A percentile compares a stretch with the other conserved stretches of the same genome.
These are phyloP conservation scores for Millerozyma acaciae DNA, from an alignment of 805 yeast genomes.

Conservation along the genomic window DNA sequence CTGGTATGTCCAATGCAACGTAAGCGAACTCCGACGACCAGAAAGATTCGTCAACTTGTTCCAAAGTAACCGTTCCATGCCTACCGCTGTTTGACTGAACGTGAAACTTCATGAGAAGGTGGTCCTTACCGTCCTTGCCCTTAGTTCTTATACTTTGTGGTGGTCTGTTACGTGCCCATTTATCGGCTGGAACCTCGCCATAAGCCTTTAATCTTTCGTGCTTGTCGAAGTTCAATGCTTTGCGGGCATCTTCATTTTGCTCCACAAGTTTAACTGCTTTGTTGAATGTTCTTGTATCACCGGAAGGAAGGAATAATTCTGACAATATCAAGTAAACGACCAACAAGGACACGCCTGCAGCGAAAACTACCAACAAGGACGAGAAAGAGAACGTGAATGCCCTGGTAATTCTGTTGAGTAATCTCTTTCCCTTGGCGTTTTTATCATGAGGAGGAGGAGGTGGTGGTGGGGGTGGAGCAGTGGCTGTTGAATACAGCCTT, in stretches of 20 bases:
- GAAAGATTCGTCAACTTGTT: slow-evolving; percentile 67
- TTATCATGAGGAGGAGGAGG: slow-evolving; percentile 33
- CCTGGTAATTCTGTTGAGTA: slow-evolving; percentile 47
- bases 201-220: slow-evolving; percentile 73
- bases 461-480: slow-evolving; percentile 37
- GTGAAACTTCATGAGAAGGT: slow-evolving; percentile 78
- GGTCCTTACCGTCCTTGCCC: slow-evolving; percentile 77
- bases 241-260: slow-evolving; percentile 56
- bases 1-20: slow-evolving; percentile 73
- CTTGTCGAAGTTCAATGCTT: slow-evolving; percentile 49
- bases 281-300: slow-evolving; percentile 88
- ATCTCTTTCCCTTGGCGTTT: slow-evolving; percentile 36
- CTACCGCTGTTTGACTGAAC: slow-evolving; percentile 65
- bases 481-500: slow-evolving; percentile 15
- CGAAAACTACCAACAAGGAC: slow-evolving; percentile 61
- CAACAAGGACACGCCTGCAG: slow-evolving; percentile 62
- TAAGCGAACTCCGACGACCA: slow-evolving; percentile 67
- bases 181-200: slow-evolving; percentile 68
- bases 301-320: slow-evolving; percentile 83
- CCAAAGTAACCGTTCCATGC: slow-evolving; percentile 72
- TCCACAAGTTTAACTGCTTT: slow-evolving; percentile 77
- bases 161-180: slow-evolving; percentile 89
- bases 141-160: slow-evolving; percentile 61
- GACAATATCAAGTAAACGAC: slow-evolving; percentile 72
- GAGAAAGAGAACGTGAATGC: slow-evolving; percentile 62